Evolutionary conservation across 257 asterid genomes (phyloP).

Genomic region (Parsonsia alboflavescens): DNA sequence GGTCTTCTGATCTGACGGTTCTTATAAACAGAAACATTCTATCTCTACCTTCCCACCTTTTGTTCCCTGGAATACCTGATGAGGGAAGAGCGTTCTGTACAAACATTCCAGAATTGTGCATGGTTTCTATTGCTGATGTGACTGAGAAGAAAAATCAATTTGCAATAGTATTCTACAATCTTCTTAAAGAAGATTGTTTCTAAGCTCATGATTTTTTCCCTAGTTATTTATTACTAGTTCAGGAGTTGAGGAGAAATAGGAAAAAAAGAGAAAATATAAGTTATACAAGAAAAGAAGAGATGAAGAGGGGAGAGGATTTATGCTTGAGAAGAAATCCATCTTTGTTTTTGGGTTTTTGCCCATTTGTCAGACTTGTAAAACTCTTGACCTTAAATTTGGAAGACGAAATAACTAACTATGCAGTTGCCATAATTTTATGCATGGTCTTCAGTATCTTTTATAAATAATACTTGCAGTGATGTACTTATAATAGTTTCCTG

Average conservation of each 20-base stretch:
- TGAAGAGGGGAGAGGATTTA: no score
- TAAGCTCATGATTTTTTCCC: background rate
- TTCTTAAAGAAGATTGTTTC: background rate
- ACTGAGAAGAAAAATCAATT: background rate
- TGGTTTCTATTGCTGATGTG: background rate
- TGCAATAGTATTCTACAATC: background rate
- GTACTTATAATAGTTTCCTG: background rate
- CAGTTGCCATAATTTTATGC: background rate
- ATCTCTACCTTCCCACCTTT: background rate
- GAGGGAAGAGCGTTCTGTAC: background rate
- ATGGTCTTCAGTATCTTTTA: background rate
- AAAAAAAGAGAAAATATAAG: no score
- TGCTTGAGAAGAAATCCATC: background rate
- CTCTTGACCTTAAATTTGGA: background rate
- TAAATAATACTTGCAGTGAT: background rate
- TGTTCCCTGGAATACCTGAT: background rate
- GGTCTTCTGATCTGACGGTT: background rate
- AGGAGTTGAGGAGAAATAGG: no score
- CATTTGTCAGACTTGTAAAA: background rate
- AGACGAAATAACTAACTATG: background rate
- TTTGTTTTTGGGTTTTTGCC: background rate
- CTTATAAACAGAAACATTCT: no score
- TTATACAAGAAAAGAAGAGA: no score
- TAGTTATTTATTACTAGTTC: no score
- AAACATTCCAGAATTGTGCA: background rate